Evolutionary conservation across 2,329 filamentous ascomycete species (phyloP), one percentile per base, ranked within the genome.

Genomic region (Zasmidium citrigriseum): DNA sequence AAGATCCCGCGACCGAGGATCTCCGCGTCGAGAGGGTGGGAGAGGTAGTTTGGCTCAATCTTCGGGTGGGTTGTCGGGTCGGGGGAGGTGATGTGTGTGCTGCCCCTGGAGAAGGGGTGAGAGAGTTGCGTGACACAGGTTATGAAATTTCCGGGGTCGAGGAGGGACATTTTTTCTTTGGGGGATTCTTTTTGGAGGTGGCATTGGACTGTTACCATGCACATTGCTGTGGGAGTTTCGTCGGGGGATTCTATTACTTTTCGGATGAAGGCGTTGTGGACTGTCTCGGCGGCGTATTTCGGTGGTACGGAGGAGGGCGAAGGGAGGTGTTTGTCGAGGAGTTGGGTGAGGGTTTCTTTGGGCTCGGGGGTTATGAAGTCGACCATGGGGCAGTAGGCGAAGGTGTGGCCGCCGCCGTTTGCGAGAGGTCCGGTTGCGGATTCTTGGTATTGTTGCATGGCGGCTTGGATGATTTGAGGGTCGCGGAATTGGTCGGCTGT

Each of bases 21-120:
- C 51, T 68, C 66, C 9, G 65, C 46, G 52, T 74, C 72, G 44
- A 69, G 56, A 9, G 68, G 68, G 52, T 73, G 66, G 16, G 58
- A 62, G 21, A 69, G 62, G 61, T 72, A 73, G 12, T 66, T 64
- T 53, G 67, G 65, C 18, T 68, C 60, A 44, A 72, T 67, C 1
- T 27, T 61, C 11, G 72, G 70, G 16, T 64, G 59, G 1, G 18
- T 20, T 16, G 38, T 47, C 1, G 64, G 55, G 21, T 67, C 55
- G 2, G 58, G 23, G 10, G 60, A 67, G 16, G 49, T 58, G 51
- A 72, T 68, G 54, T 72, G 70, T 2, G 63, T 50, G 22, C 44
- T 64, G n/a, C 70, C 70, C 10, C 58, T 57, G 1, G 68, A 68
- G 41, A 71, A 59, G 11, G 68, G 69, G 49, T 69, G 66, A 11